A percentile compares a stretch with the other conserved stretches of the same genome.
Conservation (phyloP, 208 protist species). For the Spongospora subterranea region DNA sequence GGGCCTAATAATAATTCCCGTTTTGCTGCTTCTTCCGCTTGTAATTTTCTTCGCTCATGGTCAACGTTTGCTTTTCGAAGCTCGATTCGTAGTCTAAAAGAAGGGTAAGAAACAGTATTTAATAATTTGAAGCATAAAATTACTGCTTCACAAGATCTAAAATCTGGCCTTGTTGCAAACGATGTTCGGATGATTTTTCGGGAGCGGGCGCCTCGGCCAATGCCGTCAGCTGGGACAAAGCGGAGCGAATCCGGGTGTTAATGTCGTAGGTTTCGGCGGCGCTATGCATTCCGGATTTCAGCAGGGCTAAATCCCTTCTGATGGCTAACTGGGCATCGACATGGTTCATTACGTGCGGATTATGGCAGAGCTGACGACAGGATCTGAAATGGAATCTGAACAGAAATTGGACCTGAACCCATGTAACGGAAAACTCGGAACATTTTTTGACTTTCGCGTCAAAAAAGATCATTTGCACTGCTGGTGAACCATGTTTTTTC, state of each 20-base stretch:
- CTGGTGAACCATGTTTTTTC: too few species aligned
- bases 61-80: constrained; percentile 36
- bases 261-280: background rate
- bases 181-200: background rate
- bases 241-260: background rate
- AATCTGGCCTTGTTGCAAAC: constrained; percentile 9
- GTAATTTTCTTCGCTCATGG: background rate
- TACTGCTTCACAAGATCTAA: background rate
- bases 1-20: background rate
- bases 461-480: too few species aligned
- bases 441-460: too few species aligned
- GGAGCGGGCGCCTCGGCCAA: background rate
- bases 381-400: too few species aligned
- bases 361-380: too few species aligned
- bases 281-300: background rate
- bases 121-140: background rate
- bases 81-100: background rate
- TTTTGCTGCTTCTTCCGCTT: background rate
- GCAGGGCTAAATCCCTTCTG: background rate
- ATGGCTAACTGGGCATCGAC: background rate
- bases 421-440: too few species aligned
- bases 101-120: background rate
- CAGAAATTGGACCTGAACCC: too few species aligned
- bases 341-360: too few species aligned
- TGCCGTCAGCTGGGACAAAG: background rate